phyloP scores from a whole-genome alignment of 2,329 filamentous ascomycete genomes.

The Exophiala phaeomuriformis region DNA sequence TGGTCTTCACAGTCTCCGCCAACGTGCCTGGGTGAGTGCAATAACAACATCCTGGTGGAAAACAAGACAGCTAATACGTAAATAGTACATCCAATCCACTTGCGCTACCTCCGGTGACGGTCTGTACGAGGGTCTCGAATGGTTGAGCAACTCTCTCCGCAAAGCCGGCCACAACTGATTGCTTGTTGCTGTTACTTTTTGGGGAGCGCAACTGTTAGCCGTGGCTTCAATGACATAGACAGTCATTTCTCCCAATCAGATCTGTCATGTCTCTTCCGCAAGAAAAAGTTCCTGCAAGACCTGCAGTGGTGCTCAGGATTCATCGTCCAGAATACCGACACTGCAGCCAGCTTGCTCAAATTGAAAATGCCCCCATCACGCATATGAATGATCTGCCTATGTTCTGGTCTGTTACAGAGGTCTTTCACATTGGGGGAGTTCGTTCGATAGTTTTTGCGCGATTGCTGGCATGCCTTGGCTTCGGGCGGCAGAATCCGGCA shows the following conservation, averaged over 20 bases:
- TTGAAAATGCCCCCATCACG: constrained; percentile 18
- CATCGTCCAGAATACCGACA: constrained; percentile 1
- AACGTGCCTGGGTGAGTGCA: constrained; percentile 87
- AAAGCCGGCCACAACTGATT: constrained; percentile 52
- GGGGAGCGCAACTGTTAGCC: neutral
- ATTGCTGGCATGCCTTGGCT: constrained; percentile 25
- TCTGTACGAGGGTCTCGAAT: constrained; percentile 98
- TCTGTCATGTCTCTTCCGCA: neutral
- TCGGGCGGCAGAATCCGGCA: constrained; percentile 23
- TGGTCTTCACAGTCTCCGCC: constrained; percentile 96
- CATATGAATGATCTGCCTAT: constrained; percentile 23
- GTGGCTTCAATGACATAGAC: constrained; percentile 8
- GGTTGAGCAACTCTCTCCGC: constrained; percentile 75
- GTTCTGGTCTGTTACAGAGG: constrained; percentile 19
- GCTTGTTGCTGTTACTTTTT: neutral
- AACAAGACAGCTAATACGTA: constrained; percentile 26
- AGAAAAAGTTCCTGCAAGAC: constrained; percentile 10
- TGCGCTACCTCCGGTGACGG: constrained; percentile 98
- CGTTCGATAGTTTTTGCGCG: constrained; percentile 22
- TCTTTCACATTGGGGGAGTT: constrained; percentile 18
- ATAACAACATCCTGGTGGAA: neutral
- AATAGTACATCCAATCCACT: constrained; percentile 96
- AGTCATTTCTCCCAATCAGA: constrained; percentile 6
- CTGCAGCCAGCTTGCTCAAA: constrained; percentile 22
- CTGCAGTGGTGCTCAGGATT: constrained; percentile 10